Conservation (phyloP, 768 basidiomycete genomes). For the Pleurotus ostreatus region DNA sequence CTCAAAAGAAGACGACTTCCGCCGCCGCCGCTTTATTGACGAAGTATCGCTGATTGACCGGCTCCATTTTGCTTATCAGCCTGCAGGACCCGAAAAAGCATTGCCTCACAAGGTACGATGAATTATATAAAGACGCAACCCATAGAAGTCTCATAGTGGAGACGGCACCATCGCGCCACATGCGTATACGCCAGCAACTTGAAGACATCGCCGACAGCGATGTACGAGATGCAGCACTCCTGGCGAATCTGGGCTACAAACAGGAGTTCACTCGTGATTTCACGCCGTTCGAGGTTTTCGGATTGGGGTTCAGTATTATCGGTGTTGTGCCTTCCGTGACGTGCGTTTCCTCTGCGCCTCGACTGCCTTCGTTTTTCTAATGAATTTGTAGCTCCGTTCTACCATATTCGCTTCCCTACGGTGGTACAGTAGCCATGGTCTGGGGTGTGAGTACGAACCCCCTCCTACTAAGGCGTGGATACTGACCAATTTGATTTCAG, state of each 20-base stretch:
- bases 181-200: too few relatives aligned
- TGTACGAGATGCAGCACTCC: slow-evolving; percentile 26
- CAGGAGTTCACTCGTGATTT: slow-evolving; percentile 36
- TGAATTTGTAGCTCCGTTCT: slow-evolving; percentile 17
- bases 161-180: too few relatives aligned
- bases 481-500: slow-evolving; percentile 20
- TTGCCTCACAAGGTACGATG: too few relatives aligned
- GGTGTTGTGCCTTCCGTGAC: slow-evolving; percentile 17
- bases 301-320: slow-evolving; percentile 22
- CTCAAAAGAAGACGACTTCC: too few relatives aligned
- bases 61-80: too few relatives aligned
- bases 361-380: not conserved
- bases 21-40: too few relatives aligned
- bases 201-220: slow-evolving; percentile 2
- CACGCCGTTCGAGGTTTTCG: slow-evolving; percentile 20
- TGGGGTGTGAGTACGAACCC: slow-evolving; percentile 37
- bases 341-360: slow-evolving; percentile 6
- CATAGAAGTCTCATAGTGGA: too few relatives aligned
- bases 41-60: too few relatives aligned
- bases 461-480: not conserved
- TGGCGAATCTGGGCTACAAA: slow-evolving; percentile 36
- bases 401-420: slow-evolving; percentile 38
- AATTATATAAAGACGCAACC: too few relatives aligned
- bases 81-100: too few relatives aligned
- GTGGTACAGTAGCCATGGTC: slow-evolving; percentile 42